Evolutionary conservation across 2,329 filamentous ascomycete species (phyloP).

Genomic region (Ophiostoma piceae): DNA sequence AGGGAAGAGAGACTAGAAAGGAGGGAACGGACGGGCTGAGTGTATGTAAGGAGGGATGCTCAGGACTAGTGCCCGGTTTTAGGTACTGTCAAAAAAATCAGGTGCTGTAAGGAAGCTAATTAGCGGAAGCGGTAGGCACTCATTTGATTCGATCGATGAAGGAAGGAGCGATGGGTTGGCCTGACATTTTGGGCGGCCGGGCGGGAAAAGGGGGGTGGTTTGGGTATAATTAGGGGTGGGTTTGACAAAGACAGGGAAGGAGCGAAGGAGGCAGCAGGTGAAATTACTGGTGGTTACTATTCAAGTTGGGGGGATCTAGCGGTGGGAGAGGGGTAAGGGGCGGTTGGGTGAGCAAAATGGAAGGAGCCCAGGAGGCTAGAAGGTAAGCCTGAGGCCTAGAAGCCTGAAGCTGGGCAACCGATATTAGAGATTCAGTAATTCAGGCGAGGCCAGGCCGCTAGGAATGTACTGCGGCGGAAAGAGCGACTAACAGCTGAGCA

Average conservation of each 20-base stretch:
- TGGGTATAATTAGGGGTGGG: slow-evolving; percentile 13
- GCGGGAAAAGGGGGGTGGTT: background rate
- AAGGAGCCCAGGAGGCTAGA: slow-evolving; percentile 10
- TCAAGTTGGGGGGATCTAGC: slow-evolving; percentile 12
- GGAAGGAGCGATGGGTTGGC: background rate
- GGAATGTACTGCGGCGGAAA: slow-evolving; percentile 6
- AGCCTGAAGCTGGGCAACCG: background rate
- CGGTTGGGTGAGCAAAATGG: slow-evolving; percentile 11
- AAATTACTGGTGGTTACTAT: slow-evolving; percentile 11
- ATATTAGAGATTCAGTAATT: background rate
- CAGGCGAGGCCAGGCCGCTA: slow-evolving; percentile 2
- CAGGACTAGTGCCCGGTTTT: slow-evolving; percentile 5
- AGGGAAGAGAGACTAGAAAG: slow-evolving; percentile 20
- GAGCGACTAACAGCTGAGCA: slow-evolving; percentile 17
- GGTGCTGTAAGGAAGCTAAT: slow-evolving; percentile 21
- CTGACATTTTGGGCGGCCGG: slow-evolving; percentile 8
- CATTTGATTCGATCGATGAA: slow-evolving; percentile 13
- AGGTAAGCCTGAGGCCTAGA: background rate
- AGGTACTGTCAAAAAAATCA: slow-evolving; percentile 17
- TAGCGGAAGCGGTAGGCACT: slow-evolving; percentile 14
- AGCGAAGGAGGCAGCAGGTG: background rate
- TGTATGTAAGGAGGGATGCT: slow-evolving; percentile 8
- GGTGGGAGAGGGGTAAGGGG: slow-evolving; percentile 16
- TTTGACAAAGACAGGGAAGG: slow-evolving; percentile 2
- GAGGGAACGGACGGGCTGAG: slow-evolving; percentile 15